Percentiles rank a stretch among this genome's conserved stretches.
Evolutionary conservation across 345 rosid genomes (phyloP).

Genomic region (Brassica cretica): DNA sequence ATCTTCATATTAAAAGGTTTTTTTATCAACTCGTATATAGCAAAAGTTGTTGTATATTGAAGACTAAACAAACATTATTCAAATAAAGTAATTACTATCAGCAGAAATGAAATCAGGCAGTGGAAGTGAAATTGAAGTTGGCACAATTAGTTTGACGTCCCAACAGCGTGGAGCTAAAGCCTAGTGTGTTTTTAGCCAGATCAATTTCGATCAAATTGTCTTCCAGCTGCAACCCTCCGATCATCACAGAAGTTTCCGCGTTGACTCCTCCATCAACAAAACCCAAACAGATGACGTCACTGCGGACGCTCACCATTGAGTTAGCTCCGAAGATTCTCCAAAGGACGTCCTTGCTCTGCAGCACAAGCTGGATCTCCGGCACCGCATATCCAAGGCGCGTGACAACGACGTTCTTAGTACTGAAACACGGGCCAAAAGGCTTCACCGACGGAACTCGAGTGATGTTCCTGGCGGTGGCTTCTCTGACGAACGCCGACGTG

Average conservation of each 20-base stretch:
- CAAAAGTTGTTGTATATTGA: neutral
- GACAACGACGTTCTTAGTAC: conserved; percentile 30
- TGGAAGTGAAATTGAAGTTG: conserved; percentile 69
- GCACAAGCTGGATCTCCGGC: conserved; percentile 53
- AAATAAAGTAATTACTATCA: neutral
- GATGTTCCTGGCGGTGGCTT: conserved; percentile 49
- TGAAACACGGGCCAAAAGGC: conserved; percentile 67
- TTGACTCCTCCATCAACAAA: conserved; percentile 67
- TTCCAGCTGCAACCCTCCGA: conserved; percentile 70
- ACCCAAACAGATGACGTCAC: conserved; percentile 58
- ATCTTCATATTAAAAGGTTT: too few relatives aligned
- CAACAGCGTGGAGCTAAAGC: conserved; percentile 60
- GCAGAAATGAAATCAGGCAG: conserved; percentile 23
- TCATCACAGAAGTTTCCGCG: conserved; percentile 58
- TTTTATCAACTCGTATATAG: too few relatives aligned
- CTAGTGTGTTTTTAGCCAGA: conserved; percentile 57
- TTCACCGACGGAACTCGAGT: conserved; percentile 46
- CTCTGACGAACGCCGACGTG: conserved; percentile 42
- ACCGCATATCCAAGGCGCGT: conserved; percentile 62
- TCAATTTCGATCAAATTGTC: conserved; percentile 61
- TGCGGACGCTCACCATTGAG: conserved; percentile 61
- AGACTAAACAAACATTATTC: neutral
- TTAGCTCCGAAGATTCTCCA: conserved; percentile 73
- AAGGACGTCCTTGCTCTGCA: conserved; percentile 47
- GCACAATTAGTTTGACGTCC: conserved; percentile 57